A percentile compares a stretch with the other conserved stretches of the same genome.
Conservation (phyloP, 257 asterid species). For the Scutellaria barbata region DNA sequence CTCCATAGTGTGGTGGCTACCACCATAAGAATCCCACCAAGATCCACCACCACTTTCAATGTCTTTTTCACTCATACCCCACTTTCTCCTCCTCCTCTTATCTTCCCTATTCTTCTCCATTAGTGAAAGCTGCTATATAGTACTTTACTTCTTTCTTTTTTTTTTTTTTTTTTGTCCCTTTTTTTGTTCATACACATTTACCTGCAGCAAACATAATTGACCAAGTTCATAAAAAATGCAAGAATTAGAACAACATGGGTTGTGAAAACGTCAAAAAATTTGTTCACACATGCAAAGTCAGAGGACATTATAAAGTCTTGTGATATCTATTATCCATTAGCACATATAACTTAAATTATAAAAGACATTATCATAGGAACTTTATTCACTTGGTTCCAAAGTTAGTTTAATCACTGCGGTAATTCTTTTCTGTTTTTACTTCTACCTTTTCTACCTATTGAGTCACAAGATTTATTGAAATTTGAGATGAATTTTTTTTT, state of each 20-base stretch:
- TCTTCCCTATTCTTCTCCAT: constrained; percentile 24
- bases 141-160: constrained; percentile 28
- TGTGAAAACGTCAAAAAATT: constrained; percentile 19
- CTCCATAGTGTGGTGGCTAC: constrained; percentile 44
- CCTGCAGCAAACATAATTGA: constrained; percentile 39
- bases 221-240: constrained; percentile 24
- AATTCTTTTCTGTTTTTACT: constrained; percentile 22
- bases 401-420: constrained; percentile 16
- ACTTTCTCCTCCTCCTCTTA: constrained; percentile 26
- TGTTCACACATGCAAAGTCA: constrained; percentile 23
- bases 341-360: too few relatives aligned
- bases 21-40: constrained; percentile 48
- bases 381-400: constrained; percentile 25
- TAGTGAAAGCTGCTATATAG: constrained; percentile 39
- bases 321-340: too few relatives aligned
- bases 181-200: constrained; percentile 34
- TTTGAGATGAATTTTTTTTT: constrained; percentile 11
- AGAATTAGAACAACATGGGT: neutral
- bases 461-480: constrained; percentile 24
- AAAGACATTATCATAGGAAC: constrained; percentile 10
- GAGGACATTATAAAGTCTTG: neutral
- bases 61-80: constrained; percentile 34
- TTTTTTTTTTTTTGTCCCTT: neutral
- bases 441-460: constrained; percentile 14
- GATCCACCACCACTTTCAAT: constrained; percentile 37